Evolutionary conservation across 805 yeast genomes (phyloP), one percentile per base, ranked within the genome.

Genomic region (Osmozyma mogii): DNA sequence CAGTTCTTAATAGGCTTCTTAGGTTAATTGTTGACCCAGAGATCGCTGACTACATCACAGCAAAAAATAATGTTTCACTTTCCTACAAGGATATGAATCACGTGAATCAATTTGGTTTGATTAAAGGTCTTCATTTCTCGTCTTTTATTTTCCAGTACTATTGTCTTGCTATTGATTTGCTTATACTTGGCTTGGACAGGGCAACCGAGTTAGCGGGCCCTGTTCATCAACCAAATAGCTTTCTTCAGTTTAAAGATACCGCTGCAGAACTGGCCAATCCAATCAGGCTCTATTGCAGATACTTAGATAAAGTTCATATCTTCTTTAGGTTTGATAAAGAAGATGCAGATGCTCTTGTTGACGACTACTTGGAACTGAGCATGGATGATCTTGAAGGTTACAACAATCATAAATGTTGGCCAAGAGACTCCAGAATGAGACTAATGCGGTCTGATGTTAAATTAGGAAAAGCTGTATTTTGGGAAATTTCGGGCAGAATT

Each of bases 81-180:
- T 68, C 85, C 2, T 94, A 78, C 56, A 92, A 92, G 52, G 99
- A 92, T 50, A 92, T 92, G 99, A 81, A 77, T 37, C 95, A 87
- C 52, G 78, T 84, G 12, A 89, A 92, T 55, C 85, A 82, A 44
- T 76, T 76, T 49, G 99, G 99, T 13, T 54, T 92, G 34, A 57
- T 92, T 11, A 70, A 94, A 27, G 99, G 98, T 6, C 58, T 92
- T 11, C 95, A 84, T 47, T 92, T 88, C 52, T 73, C 96, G 1
- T 77, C 96, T 0, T 92, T 89, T 54, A 75, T 92, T 4, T 76
- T 72, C 46, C 99, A 92, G 52, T 88, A 76, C 54, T 92, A 92
- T 54, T 96, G 96, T 3, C 59, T 92, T 27, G 76, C 82, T 25
- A 57, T 84, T 15, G 99, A 92, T 60, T 56, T 92, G 35, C 65